These are phyloP conservation scores for Solanum tarijense DNA, from an alignment of 257 asterid species.

Conservation along the genomic window DNA sequence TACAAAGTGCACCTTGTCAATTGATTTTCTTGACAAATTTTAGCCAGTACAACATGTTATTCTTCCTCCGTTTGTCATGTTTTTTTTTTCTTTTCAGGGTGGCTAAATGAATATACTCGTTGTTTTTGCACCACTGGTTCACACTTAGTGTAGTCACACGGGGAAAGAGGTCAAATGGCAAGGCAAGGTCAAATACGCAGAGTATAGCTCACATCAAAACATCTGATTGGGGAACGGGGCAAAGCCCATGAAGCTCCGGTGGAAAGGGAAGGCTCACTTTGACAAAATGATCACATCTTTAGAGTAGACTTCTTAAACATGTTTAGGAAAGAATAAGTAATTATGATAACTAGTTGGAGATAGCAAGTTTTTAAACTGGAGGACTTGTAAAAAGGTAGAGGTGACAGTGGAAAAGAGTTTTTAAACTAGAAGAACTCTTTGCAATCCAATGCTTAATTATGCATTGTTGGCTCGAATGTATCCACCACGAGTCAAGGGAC, in stretches of 20 bases:
- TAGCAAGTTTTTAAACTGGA: not conserved
- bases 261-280: not conserved
- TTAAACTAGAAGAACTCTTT: not conserved
- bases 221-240: no score
- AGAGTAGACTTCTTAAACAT: not conserved
- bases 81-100: not conserved
- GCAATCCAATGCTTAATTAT: not conserved
- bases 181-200: no score
- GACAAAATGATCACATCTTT: not conserved
- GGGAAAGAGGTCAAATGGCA: no score
- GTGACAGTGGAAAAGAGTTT: not conserved
- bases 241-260: no score
- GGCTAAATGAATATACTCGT: not conserved
- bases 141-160: not conserved
- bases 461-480: not conserved
- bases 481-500: not conserved
- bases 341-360: not conserved
- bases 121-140: not conserved
- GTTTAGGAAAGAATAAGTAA: not conserved
- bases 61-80: not conserved
- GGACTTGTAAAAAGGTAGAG: not conserved
- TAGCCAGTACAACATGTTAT: not conserved
- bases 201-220: no score
- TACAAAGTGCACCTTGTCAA: not conserved
- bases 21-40: not conserved